phyloP scores from a whole-genome alignment of 2,329 filamentous ascomycete species.

The Fusarium mangiferae region DNA sequence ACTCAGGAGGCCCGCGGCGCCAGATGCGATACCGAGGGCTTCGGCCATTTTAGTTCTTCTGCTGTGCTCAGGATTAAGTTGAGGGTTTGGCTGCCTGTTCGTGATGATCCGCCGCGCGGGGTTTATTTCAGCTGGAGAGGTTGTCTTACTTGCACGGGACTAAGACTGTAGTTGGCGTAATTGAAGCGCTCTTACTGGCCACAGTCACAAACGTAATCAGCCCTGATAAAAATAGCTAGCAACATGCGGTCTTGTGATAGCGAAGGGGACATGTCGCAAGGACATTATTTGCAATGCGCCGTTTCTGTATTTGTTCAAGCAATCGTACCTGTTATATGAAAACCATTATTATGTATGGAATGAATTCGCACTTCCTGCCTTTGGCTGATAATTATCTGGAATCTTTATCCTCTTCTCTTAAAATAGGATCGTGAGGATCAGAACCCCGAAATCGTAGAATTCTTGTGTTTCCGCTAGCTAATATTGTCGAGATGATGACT shows the following conservation, averaged over 20 bases:
- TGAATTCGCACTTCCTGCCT: background rate
- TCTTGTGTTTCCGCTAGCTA: background rate
- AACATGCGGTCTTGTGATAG: background rate
- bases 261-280: background rate
- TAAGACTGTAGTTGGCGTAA: background rate
- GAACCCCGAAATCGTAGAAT: background rate
- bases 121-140: background rate
- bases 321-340: too few relatives aligned
- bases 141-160: background rate
- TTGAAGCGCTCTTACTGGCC: background rate
- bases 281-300: background rate
- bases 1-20: background rate
- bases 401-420: too few relatives aligned
- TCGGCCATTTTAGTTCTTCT: background rate
- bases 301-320: background rate
- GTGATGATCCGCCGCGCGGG: background rate
- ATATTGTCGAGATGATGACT: background rate
- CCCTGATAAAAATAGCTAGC: background rate
- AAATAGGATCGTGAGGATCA: too few relatives aligned
- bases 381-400: background rate
- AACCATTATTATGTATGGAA: rapidly evolving
- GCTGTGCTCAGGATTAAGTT: background rate
- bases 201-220: background rate
- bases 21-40: background rate
- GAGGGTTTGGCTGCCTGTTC: background rate